A percentile compares a stretch with the other conserved stretches of the same genome.
phyloP scores from a whole-genome alignment of 352 stramenopile genomes.

The Pythium scleroteichum region DNA sequence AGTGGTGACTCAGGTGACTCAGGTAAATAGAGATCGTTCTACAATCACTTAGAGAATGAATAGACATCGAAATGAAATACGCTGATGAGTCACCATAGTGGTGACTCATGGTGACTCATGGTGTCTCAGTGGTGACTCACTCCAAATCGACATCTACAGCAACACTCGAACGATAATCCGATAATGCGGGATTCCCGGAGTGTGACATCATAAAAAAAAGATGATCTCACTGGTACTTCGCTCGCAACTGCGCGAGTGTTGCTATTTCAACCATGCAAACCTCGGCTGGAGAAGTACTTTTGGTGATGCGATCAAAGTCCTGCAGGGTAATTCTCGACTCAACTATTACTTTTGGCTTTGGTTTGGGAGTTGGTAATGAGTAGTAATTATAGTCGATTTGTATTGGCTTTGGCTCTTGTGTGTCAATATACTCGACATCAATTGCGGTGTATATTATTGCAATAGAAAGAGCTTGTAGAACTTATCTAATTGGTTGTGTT shows the following conservation, averaged over 20 bases:
- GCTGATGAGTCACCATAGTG: conserved; percentile 21
- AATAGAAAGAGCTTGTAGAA: too few species aligned
- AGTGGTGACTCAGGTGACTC: conserved; percentile 15
- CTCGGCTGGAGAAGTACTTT: conserved; percentile 20
- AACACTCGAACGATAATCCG: too few species aligned
- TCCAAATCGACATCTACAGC: conserved; percentile 15
- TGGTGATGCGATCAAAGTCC: conserved; percentile 21
- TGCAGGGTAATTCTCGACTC: conserved; percentile 15
- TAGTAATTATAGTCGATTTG: conserved; percentile 2
- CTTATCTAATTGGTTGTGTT: too few species aligned
- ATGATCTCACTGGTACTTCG: conserved; percentile 19
- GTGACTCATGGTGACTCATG: conserved; percentile 22
- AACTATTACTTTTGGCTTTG: conserved; percentile 12
- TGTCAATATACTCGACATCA: too few species aligned
- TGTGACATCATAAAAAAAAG: conserved; percentile 12
- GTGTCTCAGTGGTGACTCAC: conserved; percentile 20
- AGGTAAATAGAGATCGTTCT: conserved; percentile 18
- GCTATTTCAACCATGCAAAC: conserved; percentile 20
- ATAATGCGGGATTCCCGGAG: too few species aligned
- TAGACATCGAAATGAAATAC: conserved; percentile 23
- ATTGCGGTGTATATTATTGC: conserved; percentile 1
- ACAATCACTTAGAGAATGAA: conserved; percentile 19
- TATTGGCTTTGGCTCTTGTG: too few species aligned
- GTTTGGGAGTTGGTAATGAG: conserved; percentile 15
- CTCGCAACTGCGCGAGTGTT: conserved; percentile 15